Conservation (phyloP, 495 filamentous ascomycete genomes). For the Glonium stellatum region DNA sequence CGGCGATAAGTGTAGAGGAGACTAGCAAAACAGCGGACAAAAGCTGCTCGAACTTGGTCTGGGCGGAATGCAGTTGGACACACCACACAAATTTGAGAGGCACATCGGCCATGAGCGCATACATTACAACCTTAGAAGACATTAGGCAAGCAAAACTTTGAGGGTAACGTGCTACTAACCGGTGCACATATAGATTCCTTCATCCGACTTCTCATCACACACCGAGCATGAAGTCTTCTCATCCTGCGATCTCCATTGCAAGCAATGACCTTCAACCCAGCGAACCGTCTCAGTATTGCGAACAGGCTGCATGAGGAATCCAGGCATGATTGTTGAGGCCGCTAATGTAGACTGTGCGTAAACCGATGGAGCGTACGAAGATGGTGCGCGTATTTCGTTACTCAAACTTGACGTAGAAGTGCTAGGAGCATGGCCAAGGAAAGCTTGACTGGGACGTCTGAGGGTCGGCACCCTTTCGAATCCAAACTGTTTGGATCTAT, state of each 20-base stretch:
- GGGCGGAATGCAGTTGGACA: slow-evolving; percentile 86
- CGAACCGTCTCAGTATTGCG: slow-evolving; percentile 76
- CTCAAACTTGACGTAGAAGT: slow-evolving; percentile 77
- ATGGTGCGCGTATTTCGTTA: slow-evolving; percentile 64
- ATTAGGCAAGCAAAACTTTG: neutral
- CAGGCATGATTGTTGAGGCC: slow-evolving; percentile 95
- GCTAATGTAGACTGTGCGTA: slow-evolving; percentile 97
- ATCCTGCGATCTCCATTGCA: slow-evolving; percentile 66
- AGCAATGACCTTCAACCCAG: slow-evolving; percentile 93
- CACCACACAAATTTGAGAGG: slow-evolving; percentile 72
- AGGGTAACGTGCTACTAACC: slow-evolving; percentile 28
- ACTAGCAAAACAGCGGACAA: slow-evolving; percentile 89
- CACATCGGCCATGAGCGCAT: slow-evolving; percentile 71
- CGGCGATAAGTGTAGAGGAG: slow-evolving; percentile 95
- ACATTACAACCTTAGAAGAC: slow-evolving; percentile 56
- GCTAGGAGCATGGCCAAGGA: slow-evolving; percentile 73
- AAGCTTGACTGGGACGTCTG: slow-evolving; percentile 76
- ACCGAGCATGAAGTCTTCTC: slow-evolving; percentile 66
- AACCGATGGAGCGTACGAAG: slow-evolving; percentile 85
- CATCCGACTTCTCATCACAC: slow-evolving; percentile 84
- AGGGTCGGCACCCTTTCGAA: slow-evolving; percentile 61
- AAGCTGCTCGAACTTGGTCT: slow-evolving; percentile 85
- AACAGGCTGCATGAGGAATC: slow-evolving; percentile 76
- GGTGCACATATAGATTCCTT: slow-evolving; percentile 76
- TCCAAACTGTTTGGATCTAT: slow-evolving; percentile 50